Conservation (phyloP, 768 basidiomycete genomes). For the Suillus luteus region DNA sequence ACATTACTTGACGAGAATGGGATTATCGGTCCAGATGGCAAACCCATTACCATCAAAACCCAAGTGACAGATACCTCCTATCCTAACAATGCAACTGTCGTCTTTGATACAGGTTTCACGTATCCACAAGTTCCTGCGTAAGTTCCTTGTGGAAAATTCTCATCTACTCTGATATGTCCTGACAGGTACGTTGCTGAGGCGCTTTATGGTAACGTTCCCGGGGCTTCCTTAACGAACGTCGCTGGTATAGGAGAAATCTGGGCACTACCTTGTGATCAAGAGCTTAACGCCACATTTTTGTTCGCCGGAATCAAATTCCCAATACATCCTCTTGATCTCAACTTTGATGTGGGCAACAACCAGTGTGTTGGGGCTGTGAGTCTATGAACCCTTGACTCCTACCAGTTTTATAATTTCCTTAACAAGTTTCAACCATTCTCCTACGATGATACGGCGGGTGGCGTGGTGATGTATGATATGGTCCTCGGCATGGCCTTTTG, state of each 20-base stretch:
- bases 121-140: constrained; percentile 62
- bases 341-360: constrained; percentile 27
- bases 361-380: constrained; percentile 49
- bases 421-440: constrained; percentile 70
- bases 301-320: constrained; percentile 60
- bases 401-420: constrained; percentile 3
- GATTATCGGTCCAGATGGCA: constrained; percentile 62
- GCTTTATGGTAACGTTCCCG: constrained; percentile 58
- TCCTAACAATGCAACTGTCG: constrained; percentile 52
- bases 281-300: constrained; percentile 66
- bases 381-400: neutral
- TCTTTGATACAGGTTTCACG: constrained; percentile 73
- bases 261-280: constrained; percentile 62
- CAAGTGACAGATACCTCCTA: constrained; percentile 46
- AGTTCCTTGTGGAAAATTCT: constrained; percentile 11
- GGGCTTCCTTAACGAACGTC: constrained; percentile 49
- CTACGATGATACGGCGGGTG: constrained; percentile 39
- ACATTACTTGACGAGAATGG: constrained; percentile 62
- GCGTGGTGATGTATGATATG: constrained; percentile 48
- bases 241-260: constrained; percentile 49
- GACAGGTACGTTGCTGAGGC: constrained; percentile 55
- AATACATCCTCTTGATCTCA: constrained; percentile 67
- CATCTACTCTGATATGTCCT: constrained; percentile 18
- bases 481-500: constrained; percentile 76
- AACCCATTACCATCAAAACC: constrained; percentile 46